Evolutionary conservation across 2,329 filamentous ascomycete species (phyloP), one percentile per base, ranked within the genome.

Genomic region (Calonectria henricotiae): DNA sequence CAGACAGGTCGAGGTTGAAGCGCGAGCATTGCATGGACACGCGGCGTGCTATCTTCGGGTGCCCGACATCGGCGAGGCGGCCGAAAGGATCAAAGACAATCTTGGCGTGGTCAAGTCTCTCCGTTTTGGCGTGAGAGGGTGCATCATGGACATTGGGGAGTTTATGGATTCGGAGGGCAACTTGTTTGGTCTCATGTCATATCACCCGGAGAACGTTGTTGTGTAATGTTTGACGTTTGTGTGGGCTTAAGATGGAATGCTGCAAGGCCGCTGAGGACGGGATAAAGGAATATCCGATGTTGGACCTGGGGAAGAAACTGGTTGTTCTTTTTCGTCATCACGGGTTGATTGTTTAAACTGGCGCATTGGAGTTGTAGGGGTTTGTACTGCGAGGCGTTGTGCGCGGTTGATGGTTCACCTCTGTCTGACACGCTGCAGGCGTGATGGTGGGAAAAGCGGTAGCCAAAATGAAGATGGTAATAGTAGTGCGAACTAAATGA

Each of bases 161-260:
- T 77, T 77, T 60, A 67, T 78, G 43, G 76, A 77, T 30, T 65
- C 76, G n/a, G 76, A 77, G 25, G 76, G 76, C 25, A 77, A 77
- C 70, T 30, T 77, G 62, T 69, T 77, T 66, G 76, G 76, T 9
- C 70, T 77, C 30, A 69, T 77, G 44, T 67, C 76, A 25, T 68
- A 74, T 37, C 76, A 77, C 43, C 68, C 73, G 47, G 74, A 74
- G 65, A 73, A 72, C 51, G 71, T 46, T 44, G 41, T 32, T 17
- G 23, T 61, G 49, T 65, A 43, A 60, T 20, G 55, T 62, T 25
- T 69, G 58, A 32, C 27, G 51, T 20, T 35, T 27, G 39, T 27
- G 25, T 49, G 17, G 51, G 23, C 37, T 39, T 44, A 32, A 44
- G 15, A 54, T 32, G 60, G 41, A 55, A 41, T 63, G 39, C 30